These are phyloP conservation scores for Tieghemostelium lacteum DNA, from an alignment of 78 protist genomes.

Conservation along the genomic window DNA sequence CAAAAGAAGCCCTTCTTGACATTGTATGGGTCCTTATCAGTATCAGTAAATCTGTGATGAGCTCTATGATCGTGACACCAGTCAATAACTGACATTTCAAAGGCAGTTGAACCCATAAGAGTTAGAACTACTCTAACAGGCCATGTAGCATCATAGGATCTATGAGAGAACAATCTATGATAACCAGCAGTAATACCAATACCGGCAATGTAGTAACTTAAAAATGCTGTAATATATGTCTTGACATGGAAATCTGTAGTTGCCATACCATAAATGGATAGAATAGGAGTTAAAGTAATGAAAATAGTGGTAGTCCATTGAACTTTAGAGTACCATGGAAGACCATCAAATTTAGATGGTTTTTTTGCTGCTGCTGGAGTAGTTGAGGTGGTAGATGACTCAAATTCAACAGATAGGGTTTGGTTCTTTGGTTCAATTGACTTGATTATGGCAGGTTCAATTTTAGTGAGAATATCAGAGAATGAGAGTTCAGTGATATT, in stretches of 20 bases:
- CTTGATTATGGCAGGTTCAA: conserved; percentile 14
- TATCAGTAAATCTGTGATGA: conserved; percentile 94
- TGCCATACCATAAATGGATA: conserved; percentile 51
- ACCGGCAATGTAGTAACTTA: conserved; percentile 77
- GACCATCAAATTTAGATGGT: conserved; percentile 24
- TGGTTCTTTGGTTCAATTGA: background rate
- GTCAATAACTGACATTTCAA: conserved; percentile 83
- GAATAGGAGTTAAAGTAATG: conserved; percentile 54
- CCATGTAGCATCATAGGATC: conserved; percentile 54
- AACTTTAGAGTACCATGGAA: conserved; percentile 57
- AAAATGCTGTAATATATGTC: conserved; percentile 58
- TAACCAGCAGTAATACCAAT: conserved; percentile 90
- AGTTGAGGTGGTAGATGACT: background rate
- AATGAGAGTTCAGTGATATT: conserved; percentile 46
- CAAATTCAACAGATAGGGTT: background rate
- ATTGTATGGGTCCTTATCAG: conserved; percentile 90
- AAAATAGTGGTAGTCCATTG: conserved; percentile 41
- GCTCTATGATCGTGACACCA: conserved; percentile 92
- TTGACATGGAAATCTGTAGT: conserved; percentile 35
- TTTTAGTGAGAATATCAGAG: conserved; percentile 17
- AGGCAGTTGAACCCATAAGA: conserved; percentile 82
- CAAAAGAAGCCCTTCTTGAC: conserved; percentile 79
- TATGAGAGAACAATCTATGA: conserved; percentile 85
- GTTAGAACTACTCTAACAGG: conserved; percentile 41
- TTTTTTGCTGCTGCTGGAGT: conserved; percentile 1